Conservation (phyloP, 306 rosid genomes). For the Herpetospermum pedunculosum region DNA sequence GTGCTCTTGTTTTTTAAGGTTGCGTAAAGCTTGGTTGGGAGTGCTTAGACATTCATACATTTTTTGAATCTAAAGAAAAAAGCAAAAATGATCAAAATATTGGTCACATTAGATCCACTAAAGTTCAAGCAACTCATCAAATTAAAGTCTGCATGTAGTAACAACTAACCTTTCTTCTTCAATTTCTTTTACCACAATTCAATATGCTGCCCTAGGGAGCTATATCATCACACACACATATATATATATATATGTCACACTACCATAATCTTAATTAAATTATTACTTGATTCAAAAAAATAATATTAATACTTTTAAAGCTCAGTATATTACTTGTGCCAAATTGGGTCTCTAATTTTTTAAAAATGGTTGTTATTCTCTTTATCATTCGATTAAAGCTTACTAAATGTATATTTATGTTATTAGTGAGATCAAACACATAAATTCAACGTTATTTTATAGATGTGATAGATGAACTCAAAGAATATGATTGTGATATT, state of each 20-base stretch:
- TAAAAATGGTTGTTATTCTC: too few species aligned
- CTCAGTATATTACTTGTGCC: too few species aligned
- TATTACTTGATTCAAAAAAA: too few species aligned
- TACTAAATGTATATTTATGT: not conserved
- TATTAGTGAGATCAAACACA: too few species aligned
- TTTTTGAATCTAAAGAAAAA: not conserved
- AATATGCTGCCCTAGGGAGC: not conserved
- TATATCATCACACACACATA: not conserved
- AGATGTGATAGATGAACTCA: not conserved
- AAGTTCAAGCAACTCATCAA: not conserved
- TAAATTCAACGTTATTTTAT: not conserved
- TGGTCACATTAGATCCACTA: not conserved
- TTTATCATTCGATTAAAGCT: not conserved
- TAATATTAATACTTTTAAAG: too few species aligned
- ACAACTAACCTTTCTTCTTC: not conserved
- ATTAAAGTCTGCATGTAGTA: not conserved
- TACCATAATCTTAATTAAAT: not conserved
- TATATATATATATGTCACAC: not conserved
- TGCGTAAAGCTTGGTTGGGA: constrained; percentile 7
- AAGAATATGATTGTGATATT: not conserved
- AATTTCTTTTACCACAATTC: not conserved
- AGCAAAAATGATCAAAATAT: not conserved
- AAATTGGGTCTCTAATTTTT: not conserved
- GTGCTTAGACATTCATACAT: not conserved
- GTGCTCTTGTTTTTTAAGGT: not conserved